A percentile compares a stretch with the other conserved stretches of the same genome.
These are phyloP conservation scores for Lactifluus piperatus DNA, from an alignment of 768 basidiomycete species.

Conservation along the genomic window DNA sequence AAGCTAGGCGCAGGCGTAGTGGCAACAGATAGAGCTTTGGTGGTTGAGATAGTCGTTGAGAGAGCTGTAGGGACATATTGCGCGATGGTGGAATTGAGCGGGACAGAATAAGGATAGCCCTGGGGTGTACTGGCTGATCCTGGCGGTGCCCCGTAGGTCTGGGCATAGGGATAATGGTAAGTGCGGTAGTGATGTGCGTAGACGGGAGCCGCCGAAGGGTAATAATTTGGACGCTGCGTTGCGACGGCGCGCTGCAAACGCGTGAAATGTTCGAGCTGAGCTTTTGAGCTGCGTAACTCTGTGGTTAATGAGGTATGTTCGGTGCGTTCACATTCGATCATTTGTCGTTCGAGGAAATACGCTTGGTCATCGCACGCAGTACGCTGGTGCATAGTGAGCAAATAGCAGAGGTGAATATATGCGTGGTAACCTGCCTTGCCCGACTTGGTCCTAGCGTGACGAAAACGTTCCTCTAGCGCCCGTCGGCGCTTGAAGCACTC, in stretches of 20 bases:
- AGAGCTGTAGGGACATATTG: conserved; percentile 25
- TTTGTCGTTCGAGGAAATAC: conserved; percentile 51
- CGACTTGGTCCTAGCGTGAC: conserved; percentile 40
- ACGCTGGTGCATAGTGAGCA: conserved; percentile 36
- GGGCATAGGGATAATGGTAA: conserved; percentile 54
- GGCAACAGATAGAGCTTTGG: conserved; percentile 15
- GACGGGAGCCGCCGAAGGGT: conserved; percentile 13
- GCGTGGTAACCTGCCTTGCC: conserved; percentile 41
- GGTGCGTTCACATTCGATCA: conserved; percentile 57
- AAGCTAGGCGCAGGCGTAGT: conserved; percentile 11
- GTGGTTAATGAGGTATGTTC: conserved; percentile 48
- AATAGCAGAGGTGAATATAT: neutral
- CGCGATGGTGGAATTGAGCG: conserved; percentile 26
- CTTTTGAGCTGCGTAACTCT: conserved; percentile 53
- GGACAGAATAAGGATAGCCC: conserved; percentile 19
- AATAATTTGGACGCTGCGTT: conserved; percentile 21
- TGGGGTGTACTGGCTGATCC: neutral
- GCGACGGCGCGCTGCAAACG: conserved; percentile 53
- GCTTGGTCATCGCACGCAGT: conserved; percentile 53
- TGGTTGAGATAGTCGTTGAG: conserved; percentile 21
- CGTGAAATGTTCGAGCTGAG: conserved; percentile 59
- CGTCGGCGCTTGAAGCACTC: conserved; percentile 52
- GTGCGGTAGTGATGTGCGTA: conserved; percentile 49
- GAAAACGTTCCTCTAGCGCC: conserved; percentile 50
- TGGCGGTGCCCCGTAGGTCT: conserved; percentile 36